These are phyloP conservation scores for Xylona heveae DNA, from an alignment of 495 filamentous ascomycete species.

Conservation along the genomic window DNA sequence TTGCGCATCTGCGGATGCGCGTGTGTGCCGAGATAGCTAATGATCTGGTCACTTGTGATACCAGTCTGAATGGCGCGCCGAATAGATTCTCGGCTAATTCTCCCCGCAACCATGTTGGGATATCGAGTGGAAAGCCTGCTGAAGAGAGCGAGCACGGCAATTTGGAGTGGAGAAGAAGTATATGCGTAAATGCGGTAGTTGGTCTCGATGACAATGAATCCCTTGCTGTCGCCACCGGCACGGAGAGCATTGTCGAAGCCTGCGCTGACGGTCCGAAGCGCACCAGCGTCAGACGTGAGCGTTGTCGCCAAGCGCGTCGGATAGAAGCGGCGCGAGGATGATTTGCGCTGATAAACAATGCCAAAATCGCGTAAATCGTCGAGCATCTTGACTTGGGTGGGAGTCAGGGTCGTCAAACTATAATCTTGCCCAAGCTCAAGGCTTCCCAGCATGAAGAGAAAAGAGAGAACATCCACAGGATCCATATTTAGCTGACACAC, in stretches of 20 bases:
- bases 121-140: slow-evolving; percentile 66
- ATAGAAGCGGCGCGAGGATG: slow-evolving; percentile 46
- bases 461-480: slow-evolving; percentile 78
- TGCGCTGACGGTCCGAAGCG: slow-evolving; percentile 37
- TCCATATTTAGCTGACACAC: slow-evolving; percentile 42
- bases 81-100: slow-evolving; percentile 69
- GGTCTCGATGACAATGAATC: slow-evolving; percentile 93
- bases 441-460: slow-evolving; percentile 87
- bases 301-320: slow-evolving; percentile 90
- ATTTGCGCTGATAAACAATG: slow-evolving; percentile 50
- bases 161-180: slow-evolving; percentile 78
- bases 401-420: slow-evolving; percentile 53
- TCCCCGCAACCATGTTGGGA: slow-evolving; percentile 76
- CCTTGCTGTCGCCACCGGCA: slow-evolving; percentile 30
- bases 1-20: slow-evolving; percentile 84
- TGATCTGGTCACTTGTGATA: slow-evolving; percentile 88
- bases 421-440: slow-evolving; percentile 83
- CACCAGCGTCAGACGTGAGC: slow-evolving; percentile 61
- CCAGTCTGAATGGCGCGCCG: slow-evolving; percentile 69
- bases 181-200: slow-evolving; percentile 97
- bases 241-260: slow-evolving; percentile 28
- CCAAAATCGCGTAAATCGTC: slow-evolving; percentile 75
- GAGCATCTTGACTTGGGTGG: slow-evolving; percentile 69
- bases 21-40: slow-evolving; percentile 65
- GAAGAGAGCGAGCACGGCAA: slow-evolving; percentile 85